Evolutionary conservation across 257 asterid species (phyloP).

Genomic region (Hygrophila difformis): DNA sequence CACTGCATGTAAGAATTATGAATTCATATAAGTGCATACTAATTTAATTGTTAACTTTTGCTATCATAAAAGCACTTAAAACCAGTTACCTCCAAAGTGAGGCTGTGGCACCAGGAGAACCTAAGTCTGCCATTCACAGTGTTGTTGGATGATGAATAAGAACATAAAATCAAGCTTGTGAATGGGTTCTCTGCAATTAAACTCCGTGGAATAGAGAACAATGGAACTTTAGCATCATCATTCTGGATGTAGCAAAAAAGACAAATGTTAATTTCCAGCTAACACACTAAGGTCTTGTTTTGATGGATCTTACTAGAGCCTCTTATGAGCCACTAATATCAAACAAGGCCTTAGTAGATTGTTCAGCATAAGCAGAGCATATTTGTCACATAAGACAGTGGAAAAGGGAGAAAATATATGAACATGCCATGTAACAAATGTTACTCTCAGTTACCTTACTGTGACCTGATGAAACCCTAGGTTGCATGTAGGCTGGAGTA

Average conservation of each 20-base stretch:
- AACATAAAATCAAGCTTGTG: conserved; percentile 81
- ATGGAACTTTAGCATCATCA: conserved; percentile 62
- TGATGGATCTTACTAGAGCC: no score
- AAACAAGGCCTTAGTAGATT: no score
- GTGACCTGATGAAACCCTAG: not conserved
- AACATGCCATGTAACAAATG: not conserved
- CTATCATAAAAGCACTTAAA: no score
- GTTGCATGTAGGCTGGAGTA: not conserved
- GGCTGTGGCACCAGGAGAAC: conserved; percentile 68
- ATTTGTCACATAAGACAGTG: not conserved
- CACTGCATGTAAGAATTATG: conserved; percentile 47
- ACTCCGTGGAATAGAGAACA: conserved; percentile 78
- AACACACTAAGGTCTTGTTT: conserved; percentile 10
- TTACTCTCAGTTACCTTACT: conserved; percentile 1
- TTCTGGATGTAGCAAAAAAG: conserved; percentile 47
- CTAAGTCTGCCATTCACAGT: conserved; percentile 24
- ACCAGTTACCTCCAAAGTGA: conserved; percentile 68
- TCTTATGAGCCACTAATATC: no score
- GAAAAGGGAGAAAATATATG: conserved; percentile 8
- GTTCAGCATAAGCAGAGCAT: not conserved
- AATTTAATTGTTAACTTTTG: no score
- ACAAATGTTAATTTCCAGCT: conserved; percentile 20
- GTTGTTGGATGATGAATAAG: conserved; percentile 39
- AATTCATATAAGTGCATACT: conserved; percentile 12
- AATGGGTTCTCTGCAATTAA: conserved; percentile 77